Evolutionary conservation across 2,329 filamentous ascomycete species (phyloP).

Genomic region (Pyricularia sp.): DNA sequence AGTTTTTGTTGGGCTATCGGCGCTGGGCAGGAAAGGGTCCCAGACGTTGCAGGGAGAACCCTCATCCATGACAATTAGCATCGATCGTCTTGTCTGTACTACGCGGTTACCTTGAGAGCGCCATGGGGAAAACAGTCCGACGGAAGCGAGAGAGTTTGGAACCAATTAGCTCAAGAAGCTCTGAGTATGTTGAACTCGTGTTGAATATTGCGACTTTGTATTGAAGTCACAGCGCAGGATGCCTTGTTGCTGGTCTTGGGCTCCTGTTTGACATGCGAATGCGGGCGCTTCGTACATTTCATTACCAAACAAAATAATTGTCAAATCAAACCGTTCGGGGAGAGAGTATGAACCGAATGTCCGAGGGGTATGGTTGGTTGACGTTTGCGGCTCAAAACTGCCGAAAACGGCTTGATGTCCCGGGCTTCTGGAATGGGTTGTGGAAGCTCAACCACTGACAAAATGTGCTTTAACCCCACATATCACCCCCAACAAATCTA

Average conservation of each 20-base stretch:
- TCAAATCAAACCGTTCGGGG: neutral
- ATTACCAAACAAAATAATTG: no score
- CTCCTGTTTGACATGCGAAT: neutral
- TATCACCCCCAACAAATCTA: neutral
- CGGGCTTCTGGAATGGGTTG: neutral
- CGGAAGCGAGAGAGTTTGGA: neutral
- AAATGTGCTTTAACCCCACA: neutral
- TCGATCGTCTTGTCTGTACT: neutral
- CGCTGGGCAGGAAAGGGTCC: neutral
- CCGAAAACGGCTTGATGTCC: neutral
- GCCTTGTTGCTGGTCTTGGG: neutral
- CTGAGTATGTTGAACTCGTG: neutral
- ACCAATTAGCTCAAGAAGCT: neutral
- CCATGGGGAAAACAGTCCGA: neutral
- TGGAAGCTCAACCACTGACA: neutral
- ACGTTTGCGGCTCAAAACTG: neutral
- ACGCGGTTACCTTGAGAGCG: neutral
- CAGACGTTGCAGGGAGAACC: neutral
- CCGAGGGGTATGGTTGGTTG: neutral
- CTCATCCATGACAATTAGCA: neutral
- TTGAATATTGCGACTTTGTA: neutral
- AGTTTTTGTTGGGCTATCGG: neutral
- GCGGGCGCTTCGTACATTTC: neutral
- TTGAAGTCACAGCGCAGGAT: neutral
- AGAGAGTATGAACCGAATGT: neutral